Evolutionary conservation across 352 stramenopile genomes (phyloP).

Genomic region (Thalassiosira sp.): DNA sequence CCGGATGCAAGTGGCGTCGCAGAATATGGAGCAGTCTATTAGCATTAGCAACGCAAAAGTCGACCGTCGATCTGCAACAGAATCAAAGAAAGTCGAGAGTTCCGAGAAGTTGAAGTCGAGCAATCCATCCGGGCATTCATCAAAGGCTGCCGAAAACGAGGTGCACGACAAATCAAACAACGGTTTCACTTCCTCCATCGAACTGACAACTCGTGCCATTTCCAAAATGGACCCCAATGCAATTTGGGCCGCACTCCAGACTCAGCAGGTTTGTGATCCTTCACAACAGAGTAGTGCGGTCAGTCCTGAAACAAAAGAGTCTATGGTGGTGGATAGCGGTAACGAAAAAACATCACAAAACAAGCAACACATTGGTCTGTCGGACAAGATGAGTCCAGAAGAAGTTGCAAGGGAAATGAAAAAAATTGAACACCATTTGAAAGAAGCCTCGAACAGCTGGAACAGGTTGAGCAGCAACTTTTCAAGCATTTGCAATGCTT

Average conservation of each 20-base stretch:
- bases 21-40: not conserved
- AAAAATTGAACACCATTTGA: not conserved
- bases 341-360: not conserved
- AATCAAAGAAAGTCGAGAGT: not conserved
- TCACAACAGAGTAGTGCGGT: constrained; percentile 6
- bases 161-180: not conserved
- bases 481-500: no score
- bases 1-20: not conserved
- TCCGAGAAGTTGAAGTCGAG: not conserved
- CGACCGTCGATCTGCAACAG: not conserved
- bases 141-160: not conserved
- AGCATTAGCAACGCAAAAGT: not conserved
- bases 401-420: not conserved
- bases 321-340: not conserved
- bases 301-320: constrained; percentile 1
- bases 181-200: constrained; percentile 3
- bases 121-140: not conserved
- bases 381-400: not conserved
- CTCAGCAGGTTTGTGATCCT: not conserved
- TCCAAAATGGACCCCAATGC: not conserved
- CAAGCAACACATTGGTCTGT: not conserved
- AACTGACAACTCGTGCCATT: not conserved
- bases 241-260: not conserved
- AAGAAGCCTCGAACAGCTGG: no score
- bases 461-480: no score